Evolutionary conservation across 352 stramenopile species (phyloP).

Genomic region (Hyphochytrium catenoides): DNA sequence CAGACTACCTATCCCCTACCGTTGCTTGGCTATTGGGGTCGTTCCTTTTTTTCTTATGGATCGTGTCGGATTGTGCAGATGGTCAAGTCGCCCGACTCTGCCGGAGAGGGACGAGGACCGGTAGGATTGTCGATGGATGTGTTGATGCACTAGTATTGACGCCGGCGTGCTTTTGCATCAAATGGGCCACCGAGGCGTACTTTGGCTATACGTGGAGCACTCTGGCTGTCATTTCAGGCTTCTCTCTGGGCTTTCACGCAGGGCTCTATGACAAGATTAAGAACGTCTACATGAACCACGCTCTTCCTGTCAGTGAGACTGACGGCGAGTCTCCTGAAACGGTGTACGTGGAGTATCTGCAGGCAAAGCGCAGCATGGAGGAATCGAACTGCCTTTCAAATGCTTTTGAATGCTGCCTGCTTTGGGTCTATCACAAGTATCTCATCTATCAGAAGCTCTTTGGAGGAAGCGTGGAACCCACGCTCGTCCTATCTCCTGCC

Average conservation of each 20-base stretch:
- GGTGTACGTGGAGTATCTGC: conserved; percentile 32
- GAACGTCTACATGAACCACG: conserved; percentile 63
- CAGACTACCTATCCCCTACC: no score
- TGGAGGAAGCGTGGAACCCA: conserved; percentile 26
- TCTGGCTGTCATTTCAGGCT: conserved; percentile 21
- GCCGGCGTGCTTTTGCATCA: conserved; percentile 37
- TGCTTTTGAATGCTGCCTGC: conserved; percentile 34
- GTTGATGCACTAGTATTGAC: conserved; percentile 42
- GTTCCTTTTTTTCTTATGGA: conserved; percentile 48
- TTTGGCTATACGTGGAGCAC: conserved; percentile 22
- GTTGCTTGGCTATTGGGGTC: conserved; percentile 23
- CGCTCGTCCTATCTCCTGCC: conserved; percentile 24
- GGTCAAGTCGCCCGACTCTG: conserved; percentile 49
- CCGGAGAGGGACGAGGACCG: conserved; percentile 45
- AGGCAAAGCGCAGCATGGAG: conserved; percentile 32
- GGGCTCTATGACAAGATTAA: conserved; percentile 63
- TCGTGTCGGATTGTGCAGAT: conserved; percentile 56
- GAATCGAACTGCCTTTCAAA: conserved; percentile 20
- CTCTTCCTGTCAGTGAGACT: conserved; percentile 38
- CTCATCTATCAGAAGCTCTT: conserved; percentile 25
- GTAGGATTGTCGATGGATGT: conserved; percentile 42
- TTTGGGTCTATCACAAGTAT: conserved; percentile 50
- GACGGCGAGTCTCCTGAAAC: conserved; percentile 50
- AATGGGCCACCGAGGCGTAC: conserved; percentile 20
- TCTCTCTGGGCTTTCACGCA: conserved; percentile 47